Evolutionary conservation across 768 basidiomycete species (phyloP), one percentile per base, ranked within the genome.

Genomic region (Mycena pura): DNA sequence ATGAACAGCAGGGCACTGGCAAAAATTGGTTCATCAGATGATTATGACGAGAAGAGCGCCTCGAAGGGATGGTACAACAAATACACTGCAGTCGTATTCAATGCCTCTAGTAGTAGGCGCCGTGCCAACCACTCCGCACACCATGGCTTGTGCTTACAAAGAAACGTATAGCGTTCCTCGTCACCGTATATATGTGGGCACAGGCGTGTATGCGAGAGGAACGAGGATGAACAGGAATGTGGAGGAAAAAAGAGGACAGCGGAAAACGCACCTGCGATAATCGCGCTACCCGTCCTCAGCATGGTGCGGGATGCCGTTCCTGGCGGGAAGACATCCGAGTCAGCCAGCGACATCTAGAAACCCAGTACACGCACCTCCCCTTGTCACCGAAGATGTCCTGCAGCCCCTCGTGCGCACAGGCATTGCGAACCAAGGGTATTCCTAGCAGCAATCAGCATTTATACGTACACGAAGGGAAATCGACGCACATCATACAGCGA

Each of bases 351-450:
- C 48, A 54, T 17, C 8, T 19, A 28, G 17, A 21, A 63, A 19
- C n/a, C n/a, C 43, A n/a, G 7, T 25, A 47, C 41, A 80, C 91
- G 68, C 66, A 92, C 92, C 87, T 84, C 71, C 95, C 97, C 80
- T 93, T 94, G 66, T 97, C 95, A 13, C 97, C 97, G 71, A 99
- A 97, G 62, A 99, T 89, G 71, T 99, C 97, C 39, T 90, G 83
- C 59, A 99, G 77, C 15, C 95, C 97, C 72, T 96, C 89, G 67
- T 97, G 94, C 57, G 99, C 88, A 59, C 95, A 83, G 65, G 97
- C 93, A n/a, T n/a, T 34, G 95, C 86, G 72, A 99, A 99, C 36
- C 91, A 87, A 29, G 97, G 97, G 77, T 99, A 99, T 93, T 98
- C 97, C 95, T 98, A n/a, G 60, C 17, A 34, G n/a, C 43, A 11